These are phyloP conservation scores for Annulohypoxylon stygium DNA, from an alignment of 495 filamentous ascomycete genomes.

Conservation along the genomic window DNA sequence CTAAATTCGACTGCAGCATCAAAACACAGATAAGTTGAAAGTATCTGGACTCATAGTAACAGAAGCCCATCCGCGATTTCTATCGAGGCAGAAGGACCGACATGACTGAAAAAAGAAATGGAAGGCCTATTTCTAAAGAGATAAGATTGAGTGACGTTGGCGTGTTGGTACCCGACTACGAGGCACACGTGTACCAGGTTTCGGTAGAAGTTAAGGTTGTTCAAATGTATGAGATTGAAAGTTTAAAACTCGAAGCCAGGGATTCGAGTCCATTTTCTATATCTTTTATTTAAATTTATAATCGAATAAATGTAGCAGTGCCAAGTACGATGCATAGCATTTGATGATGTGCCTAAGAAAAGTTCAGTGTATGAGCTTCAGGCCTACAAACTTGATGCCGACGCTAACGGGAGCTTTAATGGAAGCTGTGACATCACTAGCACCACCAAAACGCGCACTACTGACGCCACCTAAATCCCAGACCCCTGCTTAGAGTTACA, in stretches of 20 bases:
- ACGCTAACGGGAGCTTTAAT: conserved; percentile 18
- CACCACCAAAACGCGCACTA: conserved; percentile 25
- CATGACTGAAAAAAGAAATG: not conserved
- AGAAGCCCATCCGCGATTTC: not conserved
- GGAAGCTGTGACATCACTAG: conserved; percentile 38
- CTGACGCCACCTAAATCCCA: not conserved
- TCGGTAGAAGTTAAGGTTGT: conserved; percentile 27
- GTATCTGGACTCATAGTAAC: not conserved
- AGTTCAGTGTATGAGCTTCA: not conserved
- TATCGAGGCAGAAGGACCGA: not conserved
- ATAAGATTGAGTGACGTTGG: conserved; percentile 5
- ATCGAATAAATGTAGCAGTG: conserved; percentile 1
- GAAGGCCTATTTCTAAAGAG: not conserved
- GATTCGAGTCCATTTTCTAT: not conserved
- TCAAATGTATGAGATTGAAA: conserved; percentile 2
- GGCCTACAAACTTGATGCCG: conserved; percentile 28
- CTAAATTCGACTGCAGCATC: not conserved
- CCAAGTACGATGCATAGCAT: not conserved
- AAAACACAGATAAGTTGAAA: not conserved
- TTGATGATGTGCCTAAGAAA: not conserved
- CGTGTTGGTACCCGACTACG: not conserved
- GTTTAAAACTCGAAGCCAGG: conserved; percentile 5
- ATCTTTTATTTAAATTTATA: not conserved
- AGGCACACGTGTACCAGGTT: not conserved
- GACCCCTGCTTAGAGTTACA: not conserved